These are phyloP conservation scores for Turritis glabra DNA, from an alignment of 345 rosid species.

Conservation along the genomic window DNA sequence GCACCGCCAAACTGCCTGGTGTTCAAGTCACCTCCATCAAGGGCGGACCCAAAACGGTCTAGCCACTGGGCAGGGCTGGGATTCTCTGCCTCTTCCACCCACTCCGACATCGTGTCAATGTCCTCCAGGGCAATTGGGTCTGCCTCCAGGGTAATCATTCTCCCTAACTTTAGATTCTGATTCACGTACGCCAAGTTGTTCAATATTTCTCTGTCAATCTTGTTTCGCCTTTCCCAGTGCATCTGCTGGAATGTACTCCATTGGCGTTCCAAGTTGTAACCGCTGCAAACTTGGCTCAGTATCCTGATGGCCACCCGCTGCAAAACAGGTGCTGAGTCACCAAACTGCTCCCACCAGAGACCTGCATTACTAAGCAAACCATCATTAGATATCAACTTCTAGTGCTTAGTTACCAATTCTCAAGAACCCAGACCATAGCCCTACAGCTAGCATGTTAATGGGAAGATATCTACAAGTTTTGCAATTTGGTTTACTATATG, in stretches of 20 bases:
- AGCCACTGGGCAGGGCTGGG: conserved; percentile 82
- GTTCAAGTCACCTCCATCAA: conserved; percentile 82
- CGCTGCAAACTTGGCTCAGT: conserved; percentile 86
- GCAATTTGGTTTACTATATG: neutral
- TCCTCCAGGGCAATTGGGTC: conserved; percentile 71
- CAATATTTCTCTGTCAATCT: conserved; percentile 75
- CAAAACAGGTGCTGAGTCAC: conserved; percentile 81
- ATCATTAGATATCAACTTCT: conserved; percentile 6
- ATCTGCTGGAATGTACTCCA: conserved; percentile 84
- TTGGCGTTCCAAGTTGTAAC: conserved; percentile 65
- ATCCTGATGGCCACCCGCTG: conserved; percentile 87
- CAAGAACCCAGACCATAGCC: neutral
- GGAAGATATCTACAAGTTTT: neutral
- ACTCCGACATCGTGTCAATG: conserved; percentile 90
- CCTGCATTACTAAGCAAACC: conserved; percentile 45
- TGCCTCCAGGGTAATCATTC: conserved; percentile 50
- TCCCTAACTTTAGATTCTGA: conserved; percentile 75
- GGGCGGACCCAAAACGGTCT: conserved; percentile 69
- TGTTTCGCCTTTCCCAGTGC: conserved; percentile 81
- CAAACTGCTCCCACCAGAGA: conserved; percentile 96
- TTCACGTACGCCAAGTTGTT: conserved; percentile 64
- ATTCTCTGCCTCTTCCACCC: conserved; percentile 85
- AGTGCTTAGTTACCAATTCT: neutral
- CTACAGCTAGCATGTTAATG: neutral
- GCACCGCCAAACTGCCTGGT: conserved; percentile 73